Conservation (phyloP, 192 early-diverging fungal species). For the Umbelopsis vinacea region DNA sequence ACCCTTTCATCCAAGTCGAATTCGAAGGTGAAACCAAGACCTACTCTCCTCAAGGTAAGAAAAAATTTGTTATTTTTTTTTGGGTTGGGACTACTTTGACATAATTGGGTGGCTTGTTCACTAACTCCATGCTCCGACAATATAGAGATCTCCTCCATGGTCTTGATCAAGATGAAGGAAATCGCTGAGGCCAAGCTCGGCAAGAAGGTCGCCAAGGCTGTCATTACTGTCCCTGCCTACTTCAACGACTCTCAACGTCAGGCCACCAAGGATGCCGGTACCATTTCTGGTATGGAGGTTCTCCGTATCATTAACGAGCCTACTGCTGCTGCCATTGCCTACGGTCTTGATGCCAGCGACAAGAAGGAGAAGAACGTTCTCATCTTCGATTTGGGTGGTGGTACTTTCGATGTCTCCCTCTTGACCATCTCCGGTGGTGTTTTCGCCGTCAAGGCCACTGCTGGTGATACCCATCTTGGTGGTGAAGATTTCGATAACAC, state of each 20-base stretch:
- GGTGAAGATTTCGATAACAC: conserved; percentile 99
- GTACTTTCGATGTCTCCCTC: conserved; percentile 98
- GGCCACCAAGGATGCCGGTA: conserved; percentile 91
- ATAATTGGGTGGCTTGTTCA: not conserved
- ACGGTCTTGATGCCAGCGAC: conserved; percentile 93
- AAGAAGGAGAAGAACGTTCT: conserved; percentile 89
- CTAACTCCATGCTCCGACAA: conserved; percentile 4
- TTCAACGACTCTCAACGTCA: conserved; percentile 93
- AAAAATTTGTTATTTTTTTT: not conserved
- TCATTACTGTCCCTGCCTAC: conserved; percentile 80
- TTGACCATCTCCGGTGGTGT: conserved; percentile 95
- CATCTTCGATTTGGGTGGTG: conserved; percentile 97
- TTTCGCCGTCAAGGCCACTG: conserved; percentile 94
- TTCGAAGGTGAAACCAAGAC: conserved; percentile 83
- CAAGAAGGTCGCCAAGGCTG: conserved; percentile 71
- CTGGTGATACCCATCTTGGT: conserved; percentile 97
- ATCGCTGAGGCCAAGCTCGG: conserved; percentile 65
- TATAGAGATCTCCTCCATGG: conserved; percentile 76
- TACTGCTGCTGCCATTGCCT: conserved; percentile 92
- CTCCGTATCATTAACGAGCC: conserved; percentile 93
- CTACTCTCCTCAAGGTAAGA: conserved; percentile 78
- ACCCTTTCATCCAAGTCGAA: conserved; percentile 82
- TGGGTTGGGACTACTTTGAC: not conserved
- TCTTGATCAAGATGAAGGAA: conserved; percentile 76
- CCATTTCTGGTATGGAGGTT: conserved; percentile 84